Evolutionary conservation across 257 asterid species (phyloP), one percentile per base, ranked within the genome.

Genomic region (Coffea eugenioides): DNA sequence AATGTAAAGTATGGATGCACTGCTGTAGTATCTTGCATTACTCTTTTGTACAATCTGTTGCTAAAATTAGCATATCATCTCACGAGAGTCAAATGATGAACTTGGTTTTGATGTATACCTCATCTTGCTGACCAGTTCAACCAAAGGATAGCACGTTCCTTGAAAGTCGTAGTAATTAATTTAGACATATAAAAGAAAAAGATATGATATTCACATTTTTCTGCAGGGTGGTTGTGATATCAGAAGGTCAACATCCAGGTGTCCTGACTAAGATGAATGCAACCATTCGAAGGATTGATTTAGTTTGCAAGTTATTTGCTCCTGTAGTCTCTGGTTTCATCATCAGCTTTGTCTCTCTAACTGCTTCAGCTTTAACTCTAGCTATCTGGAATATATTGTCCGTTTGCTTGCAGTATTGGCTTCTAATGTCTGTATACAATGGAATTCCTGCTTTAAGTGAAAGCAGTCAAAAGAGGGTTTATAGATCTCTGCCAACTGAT

Each of bases 191-290:
- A 75, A 56, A 48, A 66, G 65, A 59, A 21, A 59, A 20, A 16
- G 54, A 25, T 14, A 39, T 73, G 39, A 73, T 69, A 64, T 4
- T 21, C 18, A 31, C 62, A 76, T 51, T 73, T 59, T 64, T 45
- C 82, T 78, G 15, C 96, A 95, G 99, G 99, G 96, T 91, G 76
- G 96, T 95, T 0, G 98, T 95, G 73, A 91, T 93, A 81, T 89
- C 99, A 27, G 94, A 95, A 87, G 92, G 91, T n/a, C 90, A 91
- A 43, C 79, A 89, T 81, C 89, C 92, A 0, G 88, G 84, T 39
- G 68, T 86, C 62, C 82, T 91, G 73, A 89, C 97, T 15, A 82
- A 83, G 84, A 95, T 95, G 97, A 95, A 95, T 87, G 88, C 99
- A 46, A 54, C 78, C n/a, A 89, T 95, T 68, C 82, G 99, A 52